Evolutionary conservation across 352 stramenopile genomes (phyloP), one percentile per base, ranked within the genome.

Genomic region (Pelagophyceae sp.): DNA sequence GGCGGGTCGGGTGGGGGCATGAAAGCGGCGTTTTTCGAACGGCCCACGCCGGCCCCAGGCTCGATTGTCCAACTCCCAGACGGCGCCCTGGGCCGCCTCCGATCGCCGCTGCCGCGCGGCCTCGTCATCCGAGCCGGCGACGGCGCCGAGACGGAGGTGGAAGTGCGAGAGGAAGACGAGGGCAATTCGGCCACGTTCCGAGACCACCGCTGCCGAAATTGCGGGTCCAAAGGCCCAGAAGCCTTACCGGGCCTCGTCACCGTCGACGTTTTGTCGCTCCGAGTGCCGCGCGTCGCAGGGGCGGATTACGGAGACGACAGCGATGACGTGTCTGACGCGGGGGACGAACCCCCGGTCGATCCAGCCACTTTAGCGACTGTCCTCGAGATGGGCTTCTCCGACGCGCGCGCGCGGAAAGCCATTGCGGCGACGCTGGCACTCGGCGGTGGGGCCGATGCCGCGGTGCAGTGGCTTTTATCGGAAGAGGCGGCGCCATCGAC

Each of bases 341-440:
- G 15, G 54, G 11, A 6, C 15, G 25, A 15, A 2, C 11, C 54
- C 15, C 11, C 2, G n/a, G 61, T 38, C 61, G 61, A 71, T 27
- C 6, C 5, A 15, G 58, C 20, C 3, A 25, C 61, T 2, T 31
- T 71, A 1, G 61, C 61, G 3, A 31, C 61, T 31, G 31, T 71
- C 2, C 61, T 71, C 61, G 61, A 71, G 33, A 71, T 71, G 61
- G 61, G 61, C 61, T 71, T 71, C 61, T 6, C 6, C 61, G 61
- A 71, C n/a, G 6, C 6, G 29, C 61, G 31, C 61, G 61, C 61
- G 61, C 29, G 29, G 1, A 20, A 32, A 1, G 61, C 61, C 6
- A 27, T 71, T 5, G 61, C 27, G 29, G 61, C 61, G 61, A 71
- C 61, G 31, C 58, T 31, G 23, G 15, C 5, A 11, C 23, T 67